These are phyloP conservation scores for Cyberlindnera samutprakarnensis DNA, from an alignment of 805 yeast species.

Conservation along the genomic window DNA sequence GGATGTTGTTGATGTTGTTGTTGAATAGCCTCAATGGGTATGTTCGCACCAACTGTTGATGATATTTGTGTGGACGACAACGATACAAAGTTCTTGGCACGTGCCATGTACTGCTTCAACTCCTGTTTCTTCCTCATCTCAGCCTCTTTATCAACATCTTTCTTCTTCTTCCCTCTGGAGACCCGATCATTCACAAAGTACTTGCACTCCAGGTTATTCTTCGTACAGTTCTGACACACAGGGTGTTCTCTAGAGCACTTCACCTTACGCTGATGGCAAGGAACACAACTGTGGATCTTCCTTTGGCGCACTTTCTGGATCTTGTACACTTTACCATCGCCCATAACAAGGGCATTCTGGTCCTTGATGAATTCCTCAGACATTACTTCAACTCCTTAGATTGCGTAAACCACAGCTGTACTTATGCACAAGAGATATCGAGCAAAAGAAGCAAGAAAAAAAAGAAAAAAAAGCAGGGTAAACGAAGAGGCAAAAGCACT, in stretches of 20 bases:
- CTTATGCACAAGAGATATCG: no score
- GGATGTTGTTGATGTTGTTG: no score
- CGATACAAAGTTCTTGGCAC: constrained; percentile 15
- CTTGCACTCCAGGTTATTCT: constrained; percentile 39
- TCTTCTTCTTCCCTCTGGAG: constrained; percentile 23
- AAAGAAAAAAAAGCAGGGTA: no score
- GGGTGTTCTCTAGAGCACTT: constrained; percentile 50
- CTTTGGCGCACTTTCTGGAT: constrained; percentile 56
- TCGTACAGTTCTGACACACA: constrained; percentile 42
- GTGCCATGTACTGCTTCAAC: constrained; percentile 17
- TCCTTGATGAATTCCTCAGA: constrained; percentile 22
- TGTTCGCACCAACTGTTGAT: no score
- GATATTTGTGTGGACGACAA: constrained; percentile 3
- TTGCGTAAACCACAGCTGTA: no score
- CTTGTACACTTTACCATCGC: constrained; percentile 49
- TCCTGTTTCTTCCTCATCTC: constrained; percentile 19
- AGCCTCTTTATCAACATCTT: constrained; percentile 16
- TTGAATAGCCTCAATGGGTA: no score
- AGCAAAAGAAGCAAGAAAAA: no score
- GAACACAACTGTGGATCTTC: constrained; percentile 45
- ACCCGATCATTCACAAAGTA: constrained; percentile 54
- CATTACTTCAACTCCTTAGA: no score
- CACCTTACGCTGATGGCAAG: constrained; percentile 52
- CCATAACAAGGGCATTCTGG: constrained; percentile 30
- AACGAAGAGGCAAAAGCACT: no score